These are phyloP conservation scores for Melanomma pulvis-pyrius DNA, from an alignment of 495 filamentous ascomycete species.

Conservation along the genomic window DNA sequence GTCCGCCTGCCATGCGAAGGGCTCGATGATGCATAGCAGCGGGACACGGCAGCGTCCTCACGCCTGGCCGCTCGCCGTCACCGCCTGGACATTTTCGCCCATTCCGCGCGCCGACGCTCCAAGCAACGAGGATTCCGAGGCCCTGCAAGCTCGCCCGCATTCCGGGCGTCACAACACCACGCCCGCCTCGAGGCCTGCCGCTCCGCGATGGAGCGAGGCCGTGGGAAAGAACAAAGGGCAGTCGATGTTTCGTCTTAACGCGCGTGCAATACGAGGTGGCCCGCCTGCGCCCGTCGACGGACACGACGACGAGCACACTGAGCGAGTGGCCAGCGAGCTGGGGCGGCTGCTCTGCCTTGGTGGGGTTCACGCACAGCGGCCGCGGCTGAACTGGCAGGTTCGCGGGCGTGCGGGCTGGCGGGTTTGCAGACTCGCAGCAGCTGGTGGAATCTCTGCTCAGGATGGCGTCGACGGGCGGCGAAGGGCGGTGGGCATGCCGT, in stretches of 20 bases:
- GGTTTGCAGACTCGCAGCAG: neutral
- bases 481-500: conserved; percentile 7
- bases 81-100: conserved; percentile 8
- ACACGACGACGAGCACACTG: neutral
- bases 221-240: too few species aligned
- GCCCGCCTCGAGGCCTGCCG: too few species aligned
- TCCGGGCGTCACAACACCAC: conserved; percentile 10
- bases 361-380: conserved; percentile 5
- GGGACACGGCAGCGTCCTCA: conserved; percentile 14
- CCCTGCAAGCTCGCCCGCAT: conserved; percentile 20
- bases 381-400: neutral
- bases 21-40: conserved; percentile 31
- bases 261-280: neutral
- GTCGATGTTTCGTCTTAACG: neutral
- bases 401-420: neutral
- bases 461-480: neutral
- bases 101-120: conserved; percentile 21
- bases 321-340: neutral
- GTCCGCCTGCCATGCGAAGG: conserved; percentile 19
- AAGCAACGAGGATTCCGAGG: conserved; percentile 34
- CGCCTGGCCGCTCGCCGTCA: conserved; percentile 10
- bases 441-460: neutral
- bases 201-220: too few species aligned
- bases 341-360: neutral
- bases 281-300: neutral